Evolutionary conservation across 345 rosid genomes (phyloP), one percentile per base, ranked within the genome.

Genomic region (Iberis pinnata): DNA sequence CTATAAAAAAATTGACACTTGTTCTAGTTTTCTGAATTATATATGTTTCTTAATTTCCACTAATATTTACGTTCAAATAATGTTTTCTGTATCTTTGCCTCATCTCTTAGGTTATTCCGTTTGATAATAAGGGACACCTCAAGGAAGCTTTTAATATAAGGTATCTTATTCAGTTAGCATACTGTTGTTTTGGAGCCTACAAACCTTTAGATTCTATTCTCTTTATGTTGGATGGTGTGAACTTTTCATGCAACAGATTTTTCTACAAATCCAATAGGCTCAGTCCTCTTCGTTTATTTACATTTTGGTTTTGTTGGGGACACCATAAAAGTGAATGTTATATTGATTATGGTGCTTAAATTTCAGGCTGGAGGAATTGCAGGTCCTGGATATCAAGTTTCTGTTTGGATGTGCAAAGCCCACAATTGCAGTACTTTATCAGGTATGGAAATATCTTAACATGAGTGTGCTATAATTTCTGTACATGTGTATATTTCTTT

Each of bases 131-230:
- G 75, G 99, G 95, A 56, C 94, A 83, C 68, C 94, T 93, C 33
- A 88, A 93, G 75, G 94, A 93, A 77, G 99, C 97, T 32, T 93
- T 93, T 70, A 88, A 93, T 72, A 88, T 93, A 63, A 80, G 96
- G 95, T 83, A 77, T 49, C 50, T 49, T 26, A 26, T 26, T 57
- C 18, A 35, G 39, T 20, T 20, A 18, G 15, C 20, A 29, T 15
- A 16, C 16, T 45, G 22, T 19, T 46, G 32, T 43, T 61, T 56
- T 53, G 2, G 17, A 27, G 36, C 53, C 8, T 19, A 29, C 8
- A 48, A 17, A 38, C 1, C 43, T 38, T 6, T 38, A 38, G 13
- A 37, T 31, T 4, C 41, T 13, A 0, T 17, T 37, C 41, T 38
- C 15, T 38, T 38, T 38, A 38, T 38, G 43, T 38, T 14, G 12